phyloP scores from a whole-genome alignment of 2,329 filamentous ascomycete genomes.

The Westerdykella sp. region DNA sequence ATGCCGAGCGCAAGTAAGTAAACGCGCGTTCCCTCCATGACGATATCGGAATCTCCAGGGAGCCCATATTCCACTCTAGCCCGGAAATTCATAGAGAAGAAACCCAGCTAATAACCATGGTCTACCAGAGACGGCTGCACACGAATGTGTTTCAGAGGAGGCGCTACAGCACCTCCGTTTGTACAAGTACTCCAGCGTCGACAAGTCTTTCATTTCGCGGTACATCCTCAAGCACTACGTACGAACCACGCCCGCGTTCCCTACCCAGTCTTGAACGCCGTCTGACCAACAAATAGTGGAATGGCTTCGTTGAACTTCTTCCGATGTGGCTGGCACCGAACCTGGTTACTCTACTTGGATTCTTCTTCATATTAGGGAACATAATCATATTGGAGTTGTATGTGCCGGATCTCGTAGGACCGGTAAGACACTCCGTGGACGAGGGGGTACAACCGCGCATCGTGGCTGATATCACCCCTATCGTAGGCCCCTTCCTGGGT shows the following conservation, averaged over 20 bases:
- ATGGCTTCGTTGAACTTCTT: slow-evolving; percentile 83
- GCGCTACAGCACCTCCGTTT: slow-evolving; percentile 83
- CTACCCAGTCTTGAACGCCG: neutral
- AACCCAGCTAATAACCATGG: slow-evolving; percentile 7
- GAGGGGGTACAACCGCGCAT: neutral
- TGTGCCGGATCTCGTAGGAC: slow-evolving; percentile 86
- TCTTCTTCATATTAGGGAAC: slow-evolving; percentile 88
- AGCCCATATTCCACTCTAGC: neutral
- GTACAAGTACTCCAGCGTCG: slow-evolving; percentile 96
- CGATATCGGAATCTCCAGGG: too few relatives aligned
- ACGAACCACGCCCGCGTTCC: slow-evolving; percentile 38
- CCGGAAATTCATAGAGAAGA: neutral
- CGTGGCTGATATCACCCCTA: slow-evolving; percentile 1
- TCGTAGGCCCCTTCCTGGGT: slow-evolving; percentile 77
- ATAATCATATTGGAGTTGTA: slow-evolving; percentile 67
- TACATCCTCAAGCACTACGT: slow-evolving; percentile 96
- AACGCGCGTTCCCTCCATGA: slow-evolving; percentile 2
- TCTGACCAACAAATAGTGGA: slow-evolving; percentile 64
- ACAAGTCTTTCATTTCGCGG: slow-evolving; percentile 88
- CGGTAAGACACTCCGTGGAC: slow-evolving; percentile 52
- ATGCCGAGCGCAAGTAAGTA: slow-evolving; percentile 34
- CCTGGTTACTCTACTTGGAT: slow-evolving; percentile 92
- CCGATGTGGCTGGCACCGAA: slow-evolving; percentile 97
- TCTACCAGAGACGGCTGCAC: slow-evolving; percentile 55
- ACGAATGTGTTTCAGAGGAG: slow-evolving; percentile 74